Evolutionary conservation across 2,329 filamentous ascomycete species (phyloP).

Genomic region (Pseudocercospora pini-densiflorae): DNA sequence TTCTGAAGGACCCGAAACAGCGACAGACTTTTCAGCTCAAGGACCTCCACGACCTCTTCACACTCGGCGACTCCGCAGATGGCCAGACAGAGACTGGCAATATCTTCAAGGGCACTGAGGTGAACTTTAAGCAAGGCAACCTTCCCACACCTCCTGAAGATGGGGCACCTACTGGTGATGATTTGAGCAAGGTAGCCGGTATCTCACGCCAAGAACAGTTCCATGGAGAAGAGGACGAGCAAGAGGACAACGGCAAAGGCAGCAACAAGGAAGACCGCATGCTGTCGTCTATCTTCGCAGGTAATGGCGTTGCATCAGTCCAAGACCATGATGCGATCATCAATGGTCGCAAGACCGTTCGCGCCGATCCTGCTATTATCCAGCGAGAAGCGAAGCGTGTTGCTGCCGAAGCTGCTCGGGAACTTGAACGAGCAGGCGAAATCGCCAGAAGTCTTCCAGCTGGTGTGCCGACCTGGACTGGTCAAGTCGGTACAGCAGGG

Average conservation of each 20-base stretch:
- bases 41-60: conserved; percentile 92
- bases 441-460: conserved; percentile 74
- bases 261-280: conserved; percentile 69
- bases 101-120: conserved; percentile 86
- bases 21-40: conserved; percentile 87
- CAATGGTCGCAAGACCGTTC: conserved; percentile 67
- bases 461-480: conserved; percentile 93
- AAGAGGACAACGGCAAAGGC: conserved; percentile 25
- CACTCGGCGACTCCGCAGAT: conserved; percentile 67
- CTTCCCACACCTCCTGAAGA: conserved; percentile 37
- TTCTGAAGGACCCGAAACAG: conserved; percentile 91
- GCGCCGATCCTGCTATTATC: conserved; percentile 77
- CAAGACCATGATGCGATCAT: conserved; percentile 93
- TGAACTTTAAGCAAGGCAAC: conserved; percentile 58
- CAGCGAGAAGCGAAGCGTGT: conserved; percentile 80
- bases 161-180: conserved; percentile 31
- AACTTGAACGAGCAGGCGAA: conserved; percentile 74
- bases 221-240: conserved; percentile 34
- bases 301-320: conserved; percentile 84
- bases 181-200: conserved; percentile 41
- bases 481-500: conserved; percentile 77
- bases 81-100: conserved; percentile 80
- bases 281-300: conserved; percentile 86
- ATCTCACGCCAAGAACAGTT: conserved; percentile 52
- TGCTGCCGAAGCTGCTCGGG: conserved; percentile 75